phyloP scores from a whole-genome alignment of 139 green algal genomes.

The Coelastrella sp. region DNA sequence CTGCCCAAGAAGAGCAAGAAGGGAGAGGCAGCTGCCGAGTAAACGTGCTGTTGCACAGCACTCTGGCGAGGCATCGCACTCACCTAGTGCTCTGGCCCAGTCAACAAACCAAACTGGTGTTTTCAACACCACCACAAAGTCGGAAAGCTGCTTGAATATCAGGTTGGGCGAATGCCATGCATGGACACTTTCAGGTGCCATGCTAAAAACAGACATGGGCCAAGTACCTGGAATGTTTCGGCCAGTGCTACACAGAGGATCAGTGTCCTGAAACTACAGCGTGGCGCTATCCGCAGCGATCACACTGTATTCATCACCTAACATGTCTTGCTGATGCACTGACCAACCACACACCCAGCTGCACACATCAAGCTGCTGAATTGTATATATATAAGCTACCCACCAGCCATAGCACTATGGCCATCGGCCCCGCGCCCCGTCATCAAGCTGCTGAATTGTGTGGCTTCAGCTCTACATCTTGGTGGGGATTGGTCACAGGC shows the following conservation, averaged over 20 bases:
- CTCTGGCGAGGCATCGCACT: neutral
- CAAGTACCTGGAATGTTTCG: neutral
- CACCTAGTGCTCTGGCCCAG: neutral
- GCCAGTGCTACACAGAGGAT: too few species aligned
- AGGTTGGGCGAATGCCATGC: too few species aligned
- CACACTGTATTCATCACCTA: too few species aligned
- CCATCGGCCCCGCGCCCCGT: neutral
- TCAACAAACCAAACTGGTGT: constrained; percentile 23
- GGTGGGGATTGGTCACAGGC: neutral
- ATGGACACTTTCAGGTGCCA: too few species aligned
- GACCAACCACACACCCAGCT: too few species aligned
- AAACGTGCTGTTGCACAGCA: constrained; percentile 67
- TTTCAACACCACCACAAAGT: constrained; percentile 36
- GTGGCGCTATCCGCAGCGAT: too few species aligned
- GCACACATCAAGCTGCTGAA: neutral
- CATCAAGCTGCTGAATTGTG: neutral
- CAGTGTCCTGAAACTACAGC: too few species aligned
- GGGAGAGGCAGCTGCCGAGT: neutral
- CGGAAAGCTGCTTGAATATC: neutral
- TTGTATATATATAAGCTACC: neutral
- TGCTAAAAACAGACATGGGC: neutral
- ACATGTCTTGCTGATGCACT: too few species aligned
- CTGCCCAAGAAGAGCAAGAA: constrained; percentile 40
- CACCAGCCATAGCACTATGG: too few species aligned
- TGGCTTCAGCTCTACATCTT: too few species aligned